Base-by-base conservation (phyloP, 768 basidiomycete genomes). In the Rhizopogon roseolus region DNA sequence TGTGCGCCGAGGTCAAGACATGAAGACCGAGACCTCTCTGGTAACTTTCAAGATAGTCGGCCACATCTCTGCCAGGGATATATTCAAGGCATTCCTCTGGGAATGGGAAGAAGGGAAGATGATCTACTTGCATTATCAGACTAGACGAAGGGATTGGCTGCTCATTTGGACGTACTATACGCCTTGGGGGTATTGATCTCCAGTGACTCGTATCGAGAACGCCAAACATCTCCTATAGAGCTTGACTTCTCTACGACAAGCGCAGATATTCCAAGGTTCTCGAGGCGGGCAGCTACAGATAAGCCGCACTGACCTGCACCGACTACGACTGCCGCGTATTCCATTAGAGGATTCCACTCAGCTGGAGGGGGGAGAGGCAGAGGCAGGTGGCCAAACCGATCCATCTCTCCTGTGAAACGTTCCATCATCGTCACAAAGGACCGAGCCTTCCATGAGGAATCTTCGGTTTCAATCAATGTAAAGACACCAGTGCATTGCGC, bases 151-250 rank as follows among this genome's bases (percentile, higher is more conserved):
- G 11, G 10, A 2, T 45, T 32, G 11, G 29, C 4, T 27, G 22
- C 22, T 38, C 22, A 5, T 17, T 10, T 14, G 29, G 10, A 41
- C 56, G n/a, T 34, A 56, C 56, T 57, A 8, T 40, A 57, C 7
- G 43, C 41, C 17, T 25, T 50, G 6, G 56, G 56, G 13, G 56
- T 57, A 46, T 57, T 57, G 3, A 39, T 50, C 25, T 57, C 46
- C 38, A 88, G 67, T 9, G 83, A 77, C 52, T 85, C 79, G 63
- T 90, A 89, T 37, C 88, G 73, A 37, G 76, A 71, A 54, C 85
- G 71, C 86, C 85, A 88, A 48, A 78, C 79, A 61, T 87, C 79
- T 0, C 87, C 86, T 25, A 87, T 75, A n/a, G 79, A 68, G 10
- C 63, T 54, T 49, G 83, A 77, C 65, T 77, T 81, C 64, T 93